Evolutionary conservation across 1,284 basidiomycete genomes (phyloP), one percentile per base, ranked within the genome.

Genomic region (Naganishia sp.): DNA sequence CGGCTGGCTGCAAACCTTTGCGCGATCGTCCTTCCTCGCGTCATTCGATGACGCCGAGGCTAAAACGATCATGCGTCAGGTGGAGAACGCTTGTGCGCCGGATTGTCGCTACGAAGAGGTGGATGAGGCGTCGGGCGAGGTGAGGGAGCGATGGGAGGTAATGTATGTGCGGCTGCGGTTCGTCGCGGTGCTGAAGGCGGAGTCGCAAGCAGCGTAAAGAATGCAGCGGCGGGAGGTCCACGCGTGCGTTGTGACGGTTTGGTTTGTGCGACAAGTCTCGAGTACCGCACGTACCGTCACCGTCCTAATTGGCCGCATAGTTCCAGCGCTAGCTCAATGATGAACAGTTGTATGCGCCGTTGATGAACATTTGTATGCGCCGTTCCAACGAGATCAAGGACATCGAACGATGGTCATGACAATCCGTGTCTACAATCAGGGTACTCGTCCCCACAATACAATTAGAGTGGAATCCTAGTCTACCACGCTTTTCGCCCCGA

Each of bases 111-210:
- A 55, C 56, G 53, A 36, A 21, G 36, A 67, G n/a, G 36, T 46
- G 53, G 59, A 50, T 36, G 33, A 52, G 48, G 54, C 60, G 48
- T 42, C 57, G 36, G 70, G 79, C 71, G 85, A 87, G 72, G 77
- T 74, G 21, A 78, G 78, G 52, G 87, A 86, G 9, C 83, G 83
- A 2, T 90, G 88, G 88, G 80, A 84, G 50, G 78, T 89, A 77
- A 86, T 90, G 83, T 90, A 90, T 74, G 85, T 86, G 55, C 79
- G 90, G 53, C 74, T 92, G 69, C 82, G 89, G 50, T 87, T 90
- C 48, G 71, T 71, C 9, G 81, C 80, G 42, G 68, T 63, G 44
- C 45, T 56, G 1, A 46, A 52, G 42, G 53, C n/a, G 39, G 21
- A 43, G 3, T 23, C 4, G 33, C 28, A 28, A 28, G 28, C 3